Evolutionary conservation across 2,329 filamentous ascomycete species (phyloP), one percentile per base, ranked within the genome.

Genomic region (Pseudocercospora fijiensis): DNA sequence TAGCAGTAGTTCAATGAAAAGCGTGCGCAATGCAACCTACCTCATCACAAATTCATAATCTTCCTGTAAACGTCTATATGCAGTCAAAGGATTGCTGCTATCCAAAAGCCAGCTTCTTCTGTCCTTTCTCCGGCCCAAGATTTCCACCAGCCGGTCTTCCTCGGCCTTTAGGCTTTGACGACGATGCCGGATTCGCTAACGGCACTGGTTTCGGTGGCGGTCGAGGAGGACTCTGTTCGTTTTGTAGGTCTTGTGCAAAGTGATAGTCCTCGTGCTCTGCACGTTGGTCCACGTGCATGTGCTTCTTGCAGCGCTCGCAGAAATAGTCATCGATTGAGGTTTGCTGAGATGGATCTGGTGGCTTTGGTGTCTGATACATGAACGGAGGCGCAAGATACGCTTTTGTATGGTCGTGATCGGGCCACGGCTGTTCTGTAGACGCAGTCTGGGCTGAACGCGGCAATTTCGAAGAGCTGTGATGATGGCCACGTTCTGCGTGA

Each of bases 241-340:
- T 84, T 68, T 93, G 88, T 28, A 99, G 82, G 70, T 94, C 90
- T 78, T 90, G 91, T 52, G 95, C 95, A 78, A 96, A 89, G 78
- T 99, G 95, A 89, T 93, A 98, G 76, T 99, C 95, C 60, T 89
- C 83, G 76, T 99, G 95, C 77, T 90, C 93, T 68, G 88, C 84
- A 70, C 84, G 83, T 61, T 88, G 85, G 26, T 80, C 74, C 43
- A 82, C 80, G 11, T 83, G 80, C 33, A 95, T 80, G n/a, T 76
- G 74, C 7, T 66, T 82, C 64, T 84, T 82, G 76, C 92, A 96
- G 66, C 86, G 86, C 57, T 80, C 74, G 76, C 92, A 96, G 61
- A 80, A 78, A 67, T 81, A 84, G 0, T 67, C 71, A 9, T 78
- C 78, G 26, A 49, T 22, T 22, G 57, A 49, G 33, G 8, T 60